Evolutionary conservation across 2,329 filamentous ascomycete genomes (phyloP).

Genomic region (Chaetomium globosum): DNA sequence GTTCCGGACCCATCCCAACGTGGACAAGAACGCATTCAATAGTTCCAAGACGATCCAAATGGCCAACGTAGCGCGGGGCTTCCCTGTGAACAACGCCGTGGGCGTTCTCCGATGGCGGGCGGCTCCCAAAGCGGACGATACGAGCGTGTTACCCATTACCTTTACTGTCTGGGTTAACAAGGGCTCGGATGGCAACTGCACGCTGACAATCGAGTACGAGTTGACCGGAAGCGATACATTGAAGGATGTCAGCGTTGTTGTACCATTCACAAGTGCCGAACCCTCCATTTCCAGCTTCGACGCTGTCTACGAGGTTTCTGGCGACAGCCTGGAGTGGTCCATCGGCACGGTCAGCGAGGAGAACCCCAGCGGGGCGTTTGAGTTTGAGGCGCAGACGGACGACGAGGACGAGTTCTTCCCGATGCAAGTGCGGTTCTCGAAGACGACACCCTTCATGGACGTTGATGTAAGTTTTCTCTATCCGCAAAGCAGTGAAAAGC

Average conservation of each 20-base stretch:
- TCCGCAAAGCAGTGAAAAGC: slow-evolving; percentile 7
- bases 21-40: slow-evolving; percentile 86
- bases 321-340: slow-evolving; percentile 91
- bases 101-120: slow-evolving; percentile 93
- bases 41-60: slow-evolving; percentile 83
- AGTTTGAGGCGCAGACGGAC: slow-evolving; percentile 87
- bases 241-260: slow-evolving; percentile 81
- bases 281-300: slow-evolving; percentile 91
- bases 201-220: slow-evolving; percentile 94
- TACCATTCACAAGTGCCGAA: slow-evolving; percentile 83
- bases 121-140: slow-evolving; percentile 76
- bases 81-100: slow-evolving; percentile 92
- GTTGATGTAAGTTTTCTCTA: slow-evolving; percentile 73
- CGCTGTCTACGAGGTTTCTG: slow-evolving; percentile 89
- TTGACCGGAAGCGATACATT: slow-evolving; percentile 77
- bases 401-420: slow-evolving; percentile 98
- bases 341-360: slow-evolving; percentile 83
- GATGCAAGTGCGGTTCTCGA: slow-evolving; percentile 88
- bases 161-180: slow-evolving; percentile 99
- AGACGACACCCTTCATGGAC: slow-evolving; percentile 82
- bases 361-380: slow-evolving; percentile 83
- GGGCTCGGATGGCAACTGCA: slow-evolving; percentile 76
- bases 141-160: slow-evolving; percentile 82
- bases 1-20: slow-evolving; percentile 94
- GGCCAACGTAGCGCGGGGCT: slow-evolving; percentile 82